Evolutionary conservation across 2,329 filamentous ascomycete genomes (phyloP), one percentile per base, ranked within the genome.

Genomic region (Claviceps spartinae): DNA sequence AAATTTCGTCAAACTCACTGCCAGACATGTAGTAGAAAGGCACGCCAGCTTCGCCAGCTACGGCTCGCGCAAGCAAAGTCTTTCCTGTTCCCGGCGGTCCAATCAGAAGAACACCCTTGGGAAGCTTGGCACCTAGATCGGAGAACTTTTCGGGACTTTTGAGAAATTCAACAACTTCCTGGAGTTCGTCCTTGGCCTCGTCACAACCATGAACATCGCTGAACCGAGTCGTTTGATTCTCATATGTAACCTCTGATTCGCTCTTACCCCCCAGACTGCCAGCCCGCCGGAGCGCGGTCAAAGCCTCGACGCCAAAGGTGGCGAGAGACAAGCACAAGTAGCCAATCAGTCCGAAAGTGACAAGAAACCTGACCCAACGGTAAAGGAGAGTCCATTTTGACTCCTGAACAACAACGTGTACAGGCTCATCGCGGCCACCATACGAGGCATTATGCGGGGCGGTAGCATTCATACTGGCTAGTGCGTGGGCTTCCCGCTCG

Each of bases 21-120:
- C 93, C 93, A 63, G 93, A 98, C 91, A 98, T 97, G 77, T 96
- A 98, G 77, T 97, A 98, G 77, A 98, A 98, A 1, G 93, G 93
- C 18, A 98, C 93, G 52, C 91, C 93, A 51, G 93, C 90, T 72
- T 98, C 93, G 50, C 93, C 93, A 47, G 93, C 93, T 55, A 98
- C 93, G 52, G 93, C 94, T 62, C 93, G 85, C 56, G 93, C 93
- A 55, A 98, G 79, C 42, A 98, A 79, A 13, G 93, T 98, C 72
- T 98, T 98, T 71, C 93, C 93, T 55, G 93, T 98, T 72, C 93
- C 93, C 50, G 93, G 93, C 63, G 93, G 93, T 0, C 93, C 93
- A 62, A 95, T 88, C 24, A 98, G 79, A 49, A 98, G 78, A 54
- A 98, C 88, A 74, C 93, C 93, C 70, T 97, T 98, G 52, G 93